These are phyloP conservation scores for Pilasporangium apinafurcum DNA, from an alignment of 352 stramenopile species.

Conservation along the genomic window DNA sequence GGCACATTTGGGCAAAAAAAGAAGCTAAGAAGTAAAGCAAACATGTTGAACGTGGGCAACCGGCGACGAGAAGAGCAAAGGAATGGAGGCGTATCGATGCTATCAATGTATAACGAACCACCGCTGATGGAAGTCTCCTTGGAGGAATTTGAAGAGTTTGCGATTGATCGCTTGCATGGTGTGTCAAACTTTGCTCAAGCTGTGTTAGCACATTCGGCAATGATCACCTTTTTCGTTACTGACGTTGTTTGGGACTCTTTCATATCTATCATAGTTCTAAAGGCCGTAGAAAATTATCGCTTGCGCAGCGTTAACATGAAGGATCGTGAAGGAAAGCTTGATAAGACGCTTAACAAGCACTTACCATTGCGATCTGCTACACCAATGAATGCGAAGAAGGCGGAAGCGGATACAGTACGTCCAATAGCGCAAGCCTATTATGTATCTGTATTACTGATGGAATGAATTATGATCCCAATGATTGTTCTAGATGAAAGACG, in stretches of 20 bases:
- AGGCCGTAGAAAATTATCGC: constrained; percentile 84
- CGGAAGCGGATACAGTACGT: constrained; percentile 48
- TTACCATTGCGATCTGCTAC: constrained; percentile 53
- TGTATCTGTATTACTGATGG: neutral
- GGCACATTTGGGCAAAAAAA: neutral
- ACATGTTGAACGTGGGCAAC: constrained; percentile 85
- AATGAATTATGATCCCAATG: neutral
- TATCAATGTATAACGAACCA: constrained; percentile 93
- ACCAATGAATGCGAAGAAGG: constrained; percentile 33
- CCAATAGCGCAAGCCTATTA: too few relatives aligned
- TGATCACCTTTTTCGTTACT: neutral
- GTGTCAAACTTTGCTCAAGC: too few relatives aligned
- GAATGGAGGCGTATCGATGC: constrained; percentile 44
- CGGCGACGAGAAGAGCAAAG: constrained; percentile 43
- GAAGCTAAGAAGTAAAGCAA: neutral
- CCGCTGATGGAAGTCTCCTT: constrained; percentile 94
- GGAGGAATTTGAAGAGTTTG: constrained; percentile 98
- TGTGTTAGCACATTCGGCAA: too few relatives aligned
- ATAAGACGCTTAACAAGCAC: constrained; percentile 85
- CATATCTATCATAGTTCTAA: too few relatives aligned
- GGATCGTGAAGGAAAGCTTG: constrained; percentile 65
- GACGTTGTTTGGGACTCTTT: constrained; percentile 23
- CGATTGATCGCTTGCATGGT: constrained; percentile 93
- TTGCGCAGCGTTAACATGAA: constrained; percentile 64
- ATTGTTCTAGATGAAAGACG: constrained; percentile 75